Evolutionary conservation across 2,329 filamentous ascomycete species (phyloP).

Genomic region (Aspergillus novofumigatus): DNA sequence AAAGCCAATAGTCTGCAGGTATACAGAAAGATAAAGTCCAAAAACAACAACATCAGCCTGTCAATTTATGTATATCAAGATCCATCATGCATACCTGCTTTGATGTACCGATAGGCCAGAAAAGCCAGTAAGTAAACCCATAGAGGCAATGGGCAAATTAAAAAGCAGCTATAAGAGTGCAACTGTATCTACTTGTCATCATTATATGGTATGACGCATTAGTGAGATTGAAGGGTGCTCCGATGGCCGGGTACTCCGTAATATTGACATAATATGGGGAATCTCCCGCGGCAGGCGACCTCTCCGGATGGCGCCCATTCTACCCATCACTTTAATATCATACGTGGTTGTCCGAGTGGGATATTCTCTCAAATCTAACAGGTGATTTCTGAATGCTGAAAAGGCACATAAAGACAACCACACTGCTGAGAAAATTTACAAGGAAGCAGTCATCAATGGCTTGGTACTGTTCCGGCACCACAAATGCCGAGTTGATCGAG

Average conservation of each 20-base stretch:
- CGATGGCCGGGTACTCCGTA: not conserved
- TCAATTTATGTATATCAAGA: not conserved
- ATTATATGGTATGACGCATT: not conserved
- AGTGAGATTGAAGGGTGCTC: not conserved
- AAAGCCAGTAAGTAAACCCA: too few species aligned
- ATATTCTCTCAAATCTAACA: not conserved
- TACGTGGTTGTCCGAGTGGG: not conserved
- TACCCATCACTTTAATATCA: not conserved
- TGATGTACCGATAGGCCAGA: too few species aligned
- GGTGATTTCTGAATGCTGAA: constrained; percentile 9
- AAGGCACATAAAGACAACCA: not conserved
- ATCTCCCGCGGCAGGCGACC: not conserved
- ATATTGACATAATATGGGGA: not conserved
- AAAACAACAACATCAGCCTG: too few species aligned
- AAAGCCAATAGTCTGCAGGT: not conserved
- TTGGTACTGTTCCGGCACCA: constrained; percentile 75
- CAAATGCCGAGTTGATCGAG: constrained; percentile 70
- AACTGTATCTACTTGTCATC: not conserved
- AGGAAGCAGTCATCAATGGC: constrained; percentile 60
- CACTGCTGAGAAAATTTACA: constrained; percentile 2
- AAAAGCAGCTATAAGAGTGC: too few species aligned
- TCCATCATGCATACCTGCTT: not conserved
- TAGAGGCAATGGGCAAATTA: too few species aligned
- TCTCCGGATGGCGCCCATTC: not conserved
- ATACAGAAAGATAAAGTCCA: not conserved